phyloP scores from a whole-genome alignment of 768 basidiomycete genomes.

The Trametes maxima region DNA sequence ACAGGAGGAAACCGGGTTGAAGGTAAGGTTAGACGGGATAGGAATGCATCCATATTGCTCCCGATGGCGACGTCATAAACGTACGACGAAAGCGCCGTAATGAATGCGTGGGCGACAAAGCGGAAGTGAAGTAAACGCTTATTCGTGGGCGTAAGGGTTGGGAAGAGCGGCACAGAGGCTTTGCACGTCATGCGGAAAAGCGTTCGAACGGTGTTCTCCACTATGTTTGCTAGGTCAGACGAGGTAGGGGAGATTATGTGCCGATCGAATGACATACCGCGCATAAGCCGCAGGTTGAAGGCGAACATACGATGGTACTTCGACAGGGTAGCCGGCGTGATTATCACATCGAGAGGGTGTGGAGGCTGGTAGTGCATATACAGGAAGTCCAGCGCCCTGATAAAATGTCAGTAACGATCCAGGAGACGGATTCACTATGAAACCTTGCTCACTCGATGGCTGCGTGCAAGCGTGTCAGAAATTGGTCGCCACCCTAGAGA shows the following conservation, averaged over 20 bases:
- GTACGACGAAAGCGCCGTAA: conserved; percentile 67
- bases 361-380: conserved; percentile 90
- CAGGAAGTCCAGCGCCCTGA: conserved; percentile 84
- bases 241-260: not conserved
- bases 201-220: conserved; percentile 66
- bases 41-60: conserved; percentile 73
- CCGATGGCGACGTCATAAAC: conserved; percentile 82
- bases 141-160: conserved; percentile 54
- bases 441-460: conserved; percentile 50
- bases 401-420: not conserved
- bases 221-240: conserved; percentile 37
- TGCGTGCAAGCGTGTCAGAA: conserved; percentile 19
- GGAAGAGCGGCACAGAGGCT: conserved; percentile 52
- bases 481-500: conserved; percentile 32
- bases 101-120: conserved; percentile 72
- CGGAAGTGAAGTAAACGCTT: conserved; percentile 67
- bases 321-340: conserved; percentile 69
- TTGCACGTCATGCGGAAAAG: conserved; percentile 64
- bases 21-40: conserved; percentile 33
- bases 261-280: conserved; percentile 53
- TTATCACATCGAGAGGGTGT: conserved; percentile 69
- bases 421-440: not conserved
- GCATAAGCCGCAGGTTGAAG: conserved; percentile 73
- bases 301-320: conserved; percentile 88
- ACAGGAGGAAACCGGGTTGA: not conserved